Base-by-base conservation (phyloP, 306 rosid species). In the Corylus avellana region DNA sequence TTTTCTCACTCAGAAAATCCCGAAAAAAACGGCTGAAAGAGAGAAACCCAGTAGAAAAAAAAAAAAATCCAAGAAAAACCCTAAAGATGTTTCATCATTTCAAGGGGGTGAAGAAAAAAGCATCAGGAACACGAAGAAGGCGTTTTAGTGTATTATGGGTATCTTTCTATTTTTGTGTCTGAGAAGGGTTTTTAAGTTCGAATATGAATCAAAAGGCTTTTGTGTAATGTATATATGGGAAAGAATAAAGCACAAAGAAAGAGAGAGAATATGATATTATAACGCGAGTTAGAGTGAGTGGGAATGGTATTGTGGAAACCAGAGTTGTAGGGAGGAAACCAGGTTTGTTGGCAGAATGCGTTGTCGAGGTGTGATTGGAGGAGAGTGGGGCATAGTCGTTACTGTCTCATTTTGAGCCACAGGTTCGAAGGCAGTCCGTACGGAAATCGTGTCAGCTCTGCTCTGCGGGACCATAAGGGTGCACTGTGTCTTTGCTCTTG, bases 111-210 rank as follows among this genome's bases (percentile, higher is more conserved):
- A 56, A 78, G 53, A 16, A 39, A 44, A 62, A 58, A 32, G 74
- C 77, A 55, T 49, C 2, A 20, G 7, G 27, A 16, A 44, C 39
- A 46, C 72, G 62, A 32, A 18, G 29, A 22, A 1, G 62, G 75
- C 11, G 66, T 35, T 55, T 68, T 71, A 17, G 59, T 46, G 76
- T 77, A 78, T 64, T 74, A 70, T 78, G 80, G 58, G 84, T 17
- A 76, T 74, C 77, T 89, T 89, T 81, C 93, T 86, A 81, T 79
- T 80, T 87, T 87, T 54, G 95, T 81, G 78, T 59, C 5, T 42
- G 68, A 29, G 63, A 68, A 62, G 63, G 81, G 73, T 72, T 50
- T 72, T 72, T 56, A 55, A 35, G 71, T 56, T 64, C 47, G 14
- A 72, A 62, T 66, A 70, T 46, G 80, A 32, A 70, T 68, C 69